Percentiles rank a stretch among this genome's conserved stretches.
Evolutionary conservation across 2,329 filamentous ascomycete species (phyloP).

Genomic region (Aspergillus aculeatinus): DNA sequence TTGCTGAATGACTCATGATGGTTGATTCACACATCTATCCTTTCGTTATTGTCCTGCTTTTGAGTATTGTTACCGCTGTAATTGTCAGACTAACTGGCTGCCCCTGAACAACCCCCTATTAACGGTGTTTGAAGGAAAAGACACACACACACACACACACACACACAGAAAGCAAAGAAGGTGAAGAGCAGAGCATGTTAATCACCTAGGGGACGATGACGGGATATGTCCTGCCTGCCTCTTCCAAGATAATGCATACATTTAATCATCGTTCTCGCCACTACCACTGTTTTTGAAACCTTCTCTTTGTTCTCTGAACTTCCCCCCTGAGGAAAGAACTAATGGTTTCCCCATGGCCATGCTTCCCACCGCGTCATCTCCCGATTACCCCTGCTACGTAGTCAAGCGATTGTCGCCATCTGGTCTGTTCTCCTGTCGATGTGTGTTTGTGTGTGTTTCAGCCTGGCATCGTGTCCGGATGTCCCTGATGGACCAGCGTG

Average conservation of each 20-base stretch:
- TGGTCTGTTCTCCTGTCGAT: constrained; percentile 7
- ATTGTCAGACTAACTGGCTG: not conserved
- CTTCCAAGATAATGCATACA: not conserved
- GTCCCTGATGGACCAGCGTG: constrained; percentile 10
- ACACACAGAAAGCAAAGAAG: no score
- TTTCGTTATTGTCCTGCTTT: not conserved
- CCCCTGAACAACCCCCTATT: not conserved
- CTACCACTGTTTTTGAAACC: not conserved
- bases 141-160: not conserved
- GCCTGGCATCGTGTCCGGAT: constrained; percentile 13
- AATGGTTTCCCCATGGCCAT: not conserved
- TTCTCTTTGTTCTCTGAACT: not conserved
- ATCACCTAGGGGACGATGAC: not conserved
- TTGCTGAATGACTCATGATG: not conserved
- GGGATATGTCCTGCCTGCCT: not conserved
- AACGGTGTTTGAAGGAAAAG: not conserved
- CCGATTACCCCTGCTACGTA: constrained; percentile 1
- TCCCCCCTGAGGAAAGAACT: not conserved
- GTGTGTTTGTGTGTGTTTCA: constrained; percentile 4
- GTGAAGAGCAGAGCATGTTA: not conserved
- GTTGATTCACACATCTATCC: not conserved
- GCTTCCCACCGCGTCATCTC: constrained; percentile 3
- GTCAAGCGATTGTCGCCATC: constrained; percentile 7
- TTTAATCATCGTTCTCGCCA: not conserved
- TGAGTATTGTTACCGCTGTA: no score